Evolutionary conservation across 768 basidiomycete species (phyloP), one percentile per base, ranked within the genome.

Genomic region (Mycena galericulata): DNA sequence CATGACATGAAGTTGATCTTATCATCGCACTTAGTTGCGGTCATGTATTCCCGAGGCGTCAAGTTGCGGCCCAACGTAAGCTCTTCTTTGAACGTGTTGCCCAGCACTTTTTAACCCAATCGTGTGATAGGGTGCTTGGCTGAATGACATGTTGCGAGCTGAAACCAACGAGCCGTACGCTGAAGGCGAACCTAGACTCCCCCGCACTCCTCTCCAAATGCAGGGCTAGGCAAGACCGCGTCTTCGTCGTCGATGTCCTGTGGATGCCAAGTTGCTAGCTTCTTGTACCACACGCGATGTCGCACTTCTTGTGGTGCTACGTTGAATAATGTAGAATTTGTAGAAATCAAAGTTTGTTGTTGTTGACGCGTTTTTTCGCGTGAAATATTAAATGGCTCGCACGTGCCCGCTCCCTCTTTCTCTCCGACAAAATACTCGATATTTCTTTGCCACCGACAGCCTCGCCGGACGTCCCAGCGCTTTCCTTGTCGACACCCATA

Each of bases 111-210:
- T n/a, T 7, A 62, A 45, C 4, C 43, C 22, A 43, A 15, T 11
- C 24, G 24, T n/a, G 24, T n/a, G 58, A 54, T 26, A 67, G 53
- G 94, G 94, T 41, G 90, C 90, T 53, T 95, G 94, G 94, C 78
- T 95, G 79, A 95, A 95, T 73, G 94, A 95, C 76, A 77, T 95
- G 80, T 78, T 93, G 71, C 86, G 94, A 32, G 85, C 87, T 73
- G 93, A 94, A 79, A 93, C 90, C 34, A 88, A 89, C 30, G 91
- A 94, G 77, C 83, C 81, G 15, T 95, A 95, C 77, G 77, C 79
- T 53, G 79, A 82, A 24, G 89, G 84, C 15, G 94, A 95, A 77
- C 91, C 94, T 24, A 88, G 84, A 76, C 79, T 95, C 67, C 94
- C 94, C 46, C 87, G 94, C 72, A 81, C 77, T 55, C 81, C 82